Base-by-base conservation (phyloP, 73 alveolate species). In the Paramecium caudatum region DNA sequence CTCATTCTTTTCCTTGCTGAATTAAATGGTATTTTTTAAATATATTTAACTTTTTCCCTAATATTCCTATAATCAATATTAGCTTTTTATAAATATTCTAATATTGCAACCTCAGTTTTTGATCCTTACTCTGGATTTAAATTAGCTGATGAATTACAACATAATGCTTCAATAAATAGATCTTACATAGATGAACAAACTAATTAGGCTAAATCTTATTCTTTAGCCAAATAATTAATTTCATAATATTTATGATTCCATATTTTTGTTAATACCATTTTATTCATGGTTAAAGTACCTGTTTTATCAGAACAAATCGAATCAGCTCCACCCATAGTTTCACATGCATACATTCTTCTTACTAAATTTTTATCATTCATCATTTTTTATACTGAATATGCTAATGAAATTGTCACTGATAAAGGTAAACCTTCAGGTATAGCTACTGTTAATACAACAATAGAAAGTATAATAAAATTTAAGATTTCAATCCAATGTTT, bases 271-370 rank as follows among this genome's bases (percentile, higher is more conserved):
- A 92, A 74, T 4, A 93, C 91, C 97, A 94, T 94, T 36, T 82
- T 19, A 50, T 94, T 94, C 92, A 70, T 62, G n/a, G 97, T 94
- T 0, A 94, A 90, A 61, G 97, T 95, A 46, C 97, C 97, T 5
- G 97, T 94, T 70, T 94, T 94, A 63, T 94, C 97, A 10, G 96
- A 92, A 92, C 96, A 94, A 23, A 94, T 92, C 25, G 85, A 70
- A 41, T 94, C 90, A 39, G 95, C 96, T 6, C 98, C 98, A 34
- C 98, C 98, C 98, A 95, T 95, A 25, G 96, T 95, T 69, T 95
- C 98, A 91, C 98, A 95, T 19, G 98, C 96, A 13, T 95, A 43
- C 78, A 94, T 91, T 39, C 82, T 87, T 63, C 94, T 92, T 0
- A 94, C 97, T 50, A 94, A 93, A 55, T 92, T 94, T 50, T 94